Conservation (phyloP, 495 filamentous ascomycete species). For the Xylaria bambusicola region DNA sequence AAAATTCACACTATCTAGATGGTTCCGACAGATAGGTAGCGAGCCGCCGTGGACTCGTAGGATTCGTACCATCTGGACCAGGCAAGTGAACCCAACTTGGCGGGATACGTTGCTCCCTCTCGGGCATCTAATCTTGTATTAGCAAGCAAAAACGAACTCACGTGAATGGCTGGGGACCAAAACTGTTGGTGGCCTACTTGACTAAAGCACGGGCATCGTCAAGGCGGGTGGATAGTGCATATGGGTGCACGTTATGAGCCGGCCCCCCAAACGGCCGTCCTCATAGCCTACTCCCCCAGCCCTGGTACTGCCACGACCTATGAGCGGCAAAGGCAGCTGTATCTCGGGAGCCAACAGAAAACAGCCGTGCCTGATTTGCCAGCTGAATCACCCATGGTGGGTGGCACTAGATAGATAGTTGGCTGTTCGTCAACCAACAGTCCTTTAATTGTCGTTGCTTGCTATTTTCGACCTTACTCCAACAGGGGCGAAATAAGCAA, state of each 20-base stretch:
- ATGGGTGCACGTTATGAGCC: neutral
- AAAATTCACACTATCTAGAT: neutral
- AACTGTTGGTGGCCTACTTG: neutral
- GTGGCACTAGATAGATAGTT: conserved; percentile 1
- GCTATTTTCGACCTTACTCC: neutral
- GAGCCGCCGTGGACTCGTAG: neutral
- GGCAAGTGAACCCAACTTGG: neutral
- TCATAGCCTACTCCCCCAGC: neutral
- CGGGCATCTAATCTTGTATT: neutral
- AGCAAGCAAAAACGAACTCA: neutral
- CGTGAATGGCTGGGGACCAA: neutral
- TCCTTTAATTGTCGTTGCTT: neutral
- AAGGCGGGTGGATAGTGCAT: neutral
- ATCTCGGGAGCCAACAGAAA: conserved; percentile 12
- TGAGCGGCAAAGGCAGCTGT: neutral
- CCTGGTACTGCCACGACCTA: neutral
- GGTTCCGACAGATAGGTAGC: neutral
- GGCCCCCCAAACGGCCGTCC: neutral
- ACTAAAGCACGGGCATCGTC: neutral
- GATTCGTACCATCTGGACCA: neutral
- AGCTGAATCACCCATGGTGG: neutral
- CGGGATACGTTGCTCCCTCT: neutral
- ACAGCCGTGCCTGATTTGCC: conserved; percentile 1
- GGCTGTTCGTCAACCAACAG: neutral
- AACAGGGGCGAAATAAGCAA: neutral